These are phyloP conservation scores for Lasiosphaeria hispida DNA, from an alignment of 495 filamentous ascomycete genomes.

Conservation along the genomic window DNA sequence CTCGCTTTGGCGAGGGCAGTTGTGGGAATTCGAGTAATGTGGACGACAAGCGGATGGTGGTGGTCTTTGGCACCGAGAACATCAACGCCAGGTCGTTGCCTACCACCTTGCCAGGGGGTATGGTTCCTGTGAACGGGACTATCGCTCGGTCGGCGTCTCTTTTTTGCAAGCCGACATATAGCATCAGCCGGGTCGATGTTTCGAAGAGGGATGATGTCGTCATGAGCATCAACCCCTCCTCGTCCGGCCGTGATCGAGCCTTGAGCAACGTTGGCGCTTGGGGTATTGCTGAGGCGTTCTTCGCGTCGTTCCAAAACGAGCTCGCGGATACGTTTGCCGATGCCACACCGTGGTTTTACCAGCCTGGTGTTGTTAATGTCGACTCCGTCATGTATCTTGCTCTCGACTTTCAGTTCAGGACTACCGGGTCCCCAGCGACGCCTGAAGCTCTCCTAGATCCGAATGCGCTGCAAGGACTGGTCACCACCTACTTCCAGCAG, in stretches of 20 bases:
- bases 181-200: slow-evolving; percentile 23
- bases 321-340: slow-evolving; percentile 12
- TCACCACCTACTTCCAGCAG: slow-evolving; percentile 21
- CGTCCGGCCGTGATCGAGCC: slow-evolving; percentile 1
- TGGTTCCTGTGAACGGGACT: slow-evolving; percentile 12
- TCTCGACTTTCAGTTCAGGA: slow-evolving; percentile 7
- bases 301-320: slow-evolving; percentile 16
- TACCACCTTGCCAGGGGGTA: background rate
- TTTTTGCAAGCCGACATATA: slow-evolving; percentile 25
- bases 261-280: slow-evolving; percentile 21
- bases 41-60: slow-evolving; percentile 24
- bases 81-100: slow-evolving; percentile 13
- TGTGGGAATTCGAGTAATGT: slow-evolving; percentile 14
- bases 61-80: slow-evolving; percentile 17
- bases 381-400: slow-evolving; percentile 25
- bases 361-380: slow-evolving; percentile 14
- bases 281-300: slow-evolving; percentile 22
- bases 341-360: slow-evolving; percentile 19
- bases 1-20: slow-evolving; percentile 17
- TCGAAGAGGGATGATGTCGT: slow-evolving; percentile 12
- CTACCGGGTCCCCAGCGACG: background rate
- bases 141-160: slow-evolving; percentile 20
- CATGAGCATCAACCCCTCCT: slow-evolving; percentile 5
- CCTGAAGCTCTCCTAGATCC: slow-evolving; percentile 13
- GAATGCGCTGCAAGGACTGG: slow-evolving; percentile 13